phyloP scores from a whole-genome alignment of 192 early-diverging fungal species.

The Coemansia sp. region DNA sequence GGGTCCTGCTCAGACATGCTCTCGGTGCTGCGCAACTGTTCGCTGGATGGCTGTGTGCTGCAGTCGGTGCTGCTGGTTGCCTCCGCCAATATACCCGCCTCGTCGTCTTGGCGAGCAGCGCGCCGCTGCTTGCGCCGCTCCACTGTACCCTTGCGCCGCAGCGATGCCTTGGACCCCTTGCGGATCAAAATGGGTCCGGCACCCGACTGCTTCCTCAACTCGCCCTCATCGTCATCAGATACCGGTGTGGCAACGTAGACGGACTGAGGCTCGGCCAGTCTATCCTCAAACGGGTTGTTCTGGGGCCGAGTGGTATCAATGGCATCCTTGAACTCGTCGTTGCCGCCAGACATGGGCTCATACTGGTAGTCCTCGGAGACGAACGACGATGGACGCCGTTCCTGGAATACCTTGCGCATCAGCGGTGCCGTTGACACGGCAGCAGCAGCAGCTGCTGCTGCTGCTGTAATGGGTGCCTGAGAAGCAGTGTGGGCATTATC shows the following conservation, averaged over 20 bases:
- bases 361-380: slow-evolving; percentile 43
- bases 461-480: too few relatives aligned
- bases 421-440: too few relatives aligned
- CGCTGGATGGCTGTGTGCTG: too few relatives aligned
- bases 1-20: background rate
- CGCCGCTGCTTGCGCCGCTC: slow-evolving; percentile 21
- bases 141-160: slow-evolving; percentile 37
- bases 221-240: slow-evolving; percentile 1
- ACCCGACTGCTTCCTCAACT: background rate
- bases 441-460: too few relatives aligned
- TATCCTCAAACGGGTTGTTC: slow-evolving; percentile 13
- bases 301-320: background rate
- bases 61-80: background rate
- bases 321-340: background rate
- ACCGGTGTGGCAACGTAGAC: slow-evolving; percentile 27
- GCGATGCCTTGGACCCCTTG: slow-evolving; percentile 44
- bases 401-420: slow-evolving; percentile 9
- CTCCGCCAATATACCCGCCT: background rate
- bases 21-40: too few relatives aligned
- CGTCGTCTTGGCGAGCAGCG: background rate
- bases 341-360: slow-evolving; percentile 8
- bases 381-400: slow-evolving; percentile 27
- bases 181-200: slow-evolving; percentile 34
- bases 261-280: background rate
- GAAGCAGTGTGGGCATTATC: slow-evolving; percentile 24